Evolutionary conservation across 208 protist species (phyloP).

Genomic region (Trichomonas vaginalis): DNA sequence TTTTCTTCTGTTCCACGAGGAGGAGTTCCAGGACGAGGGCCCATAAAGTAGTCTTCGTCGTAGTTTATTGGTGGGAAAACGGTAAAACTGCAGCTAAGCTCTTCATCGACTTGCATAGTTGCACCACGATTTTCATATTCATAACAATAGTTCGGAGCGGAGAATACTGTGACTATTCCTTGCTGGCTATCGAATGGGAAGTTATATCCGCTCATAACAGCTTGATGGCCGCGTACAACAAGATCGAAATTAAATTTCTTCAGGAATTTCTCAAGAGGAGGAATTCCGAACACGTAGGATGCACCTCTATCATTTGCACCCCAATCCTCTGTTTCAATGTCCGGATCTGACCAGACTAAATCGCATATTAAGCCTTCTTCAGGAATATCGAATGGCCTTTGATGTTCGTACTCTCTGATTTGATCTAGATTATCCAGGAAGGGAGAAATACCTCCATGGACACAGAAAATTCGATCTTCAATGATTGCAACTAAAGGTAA

Average conservation of each 20-base stretch:
- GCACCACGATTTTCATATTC: conserved; percentile 18
- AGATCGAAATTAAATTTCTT: neutral
- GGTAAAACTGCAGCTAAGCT: neutral
- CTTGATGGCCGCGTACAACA: neutral
- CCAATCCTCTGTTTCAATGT: neutral
- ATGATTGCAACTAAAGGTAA: conserved; percentile 79
- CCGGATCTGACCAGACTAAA: conserved; percentile 48
- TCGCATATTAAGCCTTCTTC: conserved; percentile 94
- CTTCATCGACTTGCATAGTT: neutral
- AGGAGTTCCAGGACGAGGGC: neutral
- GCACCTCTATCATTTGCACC: conserved; percentile 43
- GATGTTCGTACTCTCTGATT: conserved; percentile 63
- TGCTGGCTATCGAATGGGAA: conserved; percentile 47
- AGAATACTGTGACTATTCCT: conserved; percentile 36
- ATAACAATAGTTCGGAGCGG: conserved; percentile 14
- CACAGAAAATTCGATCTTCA: conserved; percentile 50
- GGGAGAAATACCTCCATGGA: conserved; percentile 62
- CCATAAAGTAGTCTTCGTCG: neutral
- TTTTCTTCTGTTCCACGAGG: no score
- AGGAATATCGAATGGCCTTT: conserved; percentile 67
- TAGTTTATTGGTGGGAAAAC: neutral
- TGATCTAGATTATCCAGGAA: conserved; percentile 59
- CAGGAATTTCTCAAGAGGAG: neutral
- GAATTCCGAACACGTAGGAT: conserved; percentile 64
- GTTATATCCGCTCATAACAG: neutral